Base-by-base conservation (phyloP, 1,139 yeast species). In the Spencermartinsiella ligniputridi region DNA sequence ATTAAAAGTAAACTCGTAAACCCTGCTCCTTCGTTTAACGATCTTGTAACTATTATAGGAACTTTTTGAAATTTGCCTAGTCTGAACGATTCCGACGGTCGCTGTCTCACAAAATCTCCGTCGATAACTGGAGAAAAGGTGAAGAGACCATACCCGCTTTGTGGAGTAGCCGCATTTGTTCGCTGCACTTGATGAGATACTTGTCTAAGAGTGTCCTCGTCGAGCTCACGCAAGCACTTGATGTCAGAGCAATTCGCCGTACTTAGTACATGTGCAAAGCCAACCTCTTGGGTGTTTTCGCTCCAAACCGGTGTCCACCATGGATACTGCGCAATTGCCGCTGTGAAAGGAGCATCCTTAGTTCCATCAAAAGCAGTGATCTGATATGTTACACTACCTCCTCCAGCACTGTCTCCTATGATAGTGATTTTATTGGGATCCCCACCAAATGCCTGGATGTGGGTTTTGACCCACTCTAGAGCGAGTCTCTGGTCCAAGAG, bases 321-420 rank as follows among this genome's bases (percentile, higher is more conserved):
- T 20, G 41, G 41, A 18, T 30, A 29, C 18, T 18, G 13, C 6
- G 27, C 11, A n/a, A 30, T 39, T 5, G 37, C 41, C 3, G 27
- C 38, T 27, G 27, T 16, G 16, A 39, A 39, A 4, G 41, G 41
- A 5, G 41, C 36, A n/a, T 29, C 25, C 16, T 13, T 30, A 4
- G n/a, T n/a, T 30, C 41, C 41, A 16, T 21, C 41, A 20, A 19
- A 29, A n/a, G 36, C 35, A 3, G 36, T 29, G 6, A 39, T 6
- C 27, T 39, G 41, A 13, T 21, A 36, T 13, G 37, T 32, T 6
- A 64, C 61, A 13, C 65, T 54, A 37, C 56, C 53, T 1, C 63
- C 66, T 15, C 70, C 70, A 0, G 70, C 69, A 43, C 60, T 52
- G 47, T 64, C 68, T 18, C 70, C 70, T 53, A 60, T 52, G 15